Evolutionary conservation across 129 eudicot genomes (phyloP).

Genomic region (Flaveria ramosissima): DNA sequence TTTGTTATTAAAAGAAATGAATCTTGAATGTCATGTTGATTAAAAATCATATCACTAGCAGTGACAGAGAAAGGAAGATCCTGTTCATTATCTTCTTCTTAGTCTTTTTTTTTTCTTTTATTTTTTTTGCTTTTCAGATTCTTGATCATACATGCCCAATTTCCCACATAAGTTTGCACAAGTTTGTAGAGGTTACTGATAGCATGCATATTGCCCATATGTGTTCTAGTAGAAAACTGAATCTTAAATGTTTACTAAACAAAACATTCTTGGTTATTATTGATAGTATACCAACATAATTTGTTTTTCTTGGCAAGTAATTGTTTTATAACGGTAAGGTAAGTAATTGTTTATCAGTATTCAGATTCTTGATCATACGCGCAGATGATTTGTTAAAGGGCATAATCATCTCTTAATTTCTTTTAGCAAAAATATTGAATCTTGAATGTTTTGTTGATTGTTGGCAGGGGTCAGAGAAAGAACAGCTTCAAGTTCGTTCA

Average conservation of each 20-base stretch:
- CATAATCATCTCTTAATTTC: background rate
- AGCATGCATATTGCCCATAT: background rate
- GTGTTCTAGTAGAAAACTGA: background rate
- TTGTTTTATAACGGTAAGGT: background rate
- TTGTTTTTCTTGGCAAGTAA: background rate
- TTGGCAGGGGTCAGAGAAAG: constrained; percentile 65
- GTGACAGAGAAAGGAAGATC: background rate
- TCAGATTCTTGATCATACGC: background rate
- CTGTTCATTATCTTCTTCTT: background rate
- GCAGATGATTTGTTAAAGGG: background rate
- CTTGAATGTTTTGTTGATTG: background rate
- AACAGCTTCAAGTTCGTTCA: constrained; percentile 42
- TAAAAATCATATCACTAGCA: background rate
- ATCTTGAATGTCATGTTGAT: constrained; percentile 8
- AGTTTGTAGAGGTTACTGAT: constrained; percentile 8
- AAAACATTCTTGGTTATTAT: background rate
- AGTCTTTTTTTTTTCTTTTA: no score
- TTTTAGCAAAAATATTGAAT: background rate
- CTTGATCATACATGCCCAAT: constrained; percentile 7
- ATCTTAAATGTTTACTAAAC: background rate
- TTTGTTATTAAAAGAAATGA: background rate
- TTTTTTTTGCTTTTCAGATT: background rate
- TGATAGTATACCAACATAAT: constrained; percentile 7
- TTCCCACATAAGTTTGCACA: constrained; percentile 5
- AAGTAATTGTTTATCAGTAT: background rate